Evolutionary conservation across 495 filamentous ascomycete genomes (phyloP).

Genomic region (Achaetomiella virescens): DNA sequence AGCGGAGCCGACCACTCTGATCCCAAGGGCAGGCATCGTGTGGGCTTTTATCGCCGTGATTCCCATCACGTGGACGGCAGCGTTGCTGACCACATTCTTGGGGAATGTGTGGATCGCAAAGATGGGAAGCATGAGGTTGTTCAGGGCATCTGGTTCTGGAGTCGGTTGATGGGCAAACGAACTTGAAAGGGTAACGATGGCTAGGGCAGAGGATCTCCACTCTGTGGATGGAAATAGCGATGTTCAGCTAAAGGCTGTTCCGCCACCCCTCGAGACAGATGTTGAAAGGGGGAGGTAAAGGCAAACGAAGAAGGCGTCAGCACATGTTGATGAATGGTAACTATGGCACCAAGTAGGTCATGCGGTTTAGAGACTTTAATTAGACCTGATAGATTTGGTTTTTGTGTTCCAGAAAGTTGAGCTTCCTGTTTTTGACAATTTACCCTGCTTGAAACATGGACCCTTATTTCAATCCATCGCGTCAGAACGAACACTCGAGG

Average conservation of each 20-base stretch:
- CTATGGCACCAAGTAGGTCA: too few relatives aligned
- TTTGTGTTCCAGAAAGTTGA: too few relatives aligned
- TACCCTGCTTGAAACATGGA: too few relatives aligned
- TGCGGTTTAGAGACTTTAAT: too few relatives aligned
- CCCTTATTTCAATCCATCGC: too few relatives aligned
- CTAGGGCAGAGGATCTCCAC: constrained; percentile 12
- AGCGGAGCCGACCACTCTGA: constrained; percentile 14
- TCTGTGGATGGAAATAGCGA: not conserved
- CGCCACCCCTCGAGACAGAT: not conserved
- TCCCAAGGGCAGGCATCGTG: constrained; percentile 43
- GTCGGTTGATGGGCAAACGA: constrained; percentile 14
- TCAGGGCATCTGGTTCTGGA: constrained; percentile 21
- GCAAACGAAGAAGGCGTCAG: too few relatives aligned
- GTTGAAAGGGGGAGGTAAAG: not conserved
- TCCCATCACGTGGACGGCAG: constrained; percentile 44
- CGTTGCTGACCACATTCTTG: constrained; percentile 39
- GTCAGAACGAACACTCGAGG: too few relatives aligned
- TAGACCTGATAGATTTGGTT: too few relatives aligned
- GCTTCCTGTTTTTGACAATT: too few relatives aligned
- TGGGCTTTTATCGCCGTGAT: constrained; percentile 51
- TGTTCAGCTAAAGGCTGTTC: not conserved
- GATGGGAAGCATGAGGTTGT: constrained; percentile 23
- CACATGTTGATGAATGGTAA: too few relatives aligned
- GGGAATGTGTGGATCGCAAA: constrained; percentile 50
- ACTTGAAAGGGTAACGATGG: constrained; percentile 23